Evolutionary conservation across 2,329 filamentous ascomycete species (phyloP), one percentile per base, ranked within the genome.

Genomic region (Ophiostoma piceae): DNA sequence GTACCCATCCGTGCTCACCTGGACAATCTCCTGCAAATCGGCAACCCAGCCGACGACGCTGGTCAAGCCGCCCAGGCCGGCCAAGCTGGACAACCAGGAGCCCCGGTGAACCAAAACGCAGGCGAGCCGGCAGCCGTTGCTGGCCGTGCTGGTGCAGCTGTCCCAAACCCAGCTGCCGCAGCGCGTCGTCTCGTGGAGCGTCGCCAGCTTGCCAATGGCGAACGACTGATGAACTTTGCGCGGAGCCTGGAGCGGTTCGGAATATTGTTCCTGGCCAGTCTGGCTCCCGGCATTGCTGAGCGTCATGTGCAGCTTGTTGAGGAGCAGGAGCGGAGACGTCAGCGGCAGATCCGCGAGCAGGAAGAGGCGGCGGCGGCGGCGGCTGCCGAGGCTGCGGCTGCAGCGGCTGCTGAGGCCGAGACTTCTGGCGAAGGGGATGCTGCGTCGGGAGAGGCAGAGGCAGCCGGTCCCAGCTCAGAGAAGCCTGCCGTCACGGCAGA

Each of bases 261-360:
- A 0, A 81, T 90, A 19, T 79, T 90, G 32, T 90, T 90, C 74
- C 79, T 90, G 29, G 88, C 88, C 26, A 90, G 88, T 75, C 83
- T 90, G 71, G 86, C 87, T 1, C 88, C 88, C 0, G 88, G 88
- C 11, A 83, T 90, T 32, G 87, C 87, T 0, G 88, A 90, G 77
- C 80, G 87, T 67, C 88, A 90, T 72, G 89, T 90, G 71, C 84
- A 84, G 32, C 82, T 85, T 64, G 76, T 87, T 2, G 85, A 87
- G 74, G 84, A 82, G 3, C 82, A 85, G 69, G 83, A 81, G 54
- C 79, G 82, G 67, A 80, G 77, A 32, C 65, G 65, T 3, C 39
- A 16, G 1, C 83, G 83, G 73, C 76, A 79, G 57, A 77, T 81
- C 71, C 78, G 82, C 35, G 78, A 77, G 73, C 78, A 78, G 73